Evolutionary conservation across 192 early-diverging fungal genomes (phyloP), one percentile per base, ranked within the genome.

Genomic region (Umbelopsis sp.): DNA sequence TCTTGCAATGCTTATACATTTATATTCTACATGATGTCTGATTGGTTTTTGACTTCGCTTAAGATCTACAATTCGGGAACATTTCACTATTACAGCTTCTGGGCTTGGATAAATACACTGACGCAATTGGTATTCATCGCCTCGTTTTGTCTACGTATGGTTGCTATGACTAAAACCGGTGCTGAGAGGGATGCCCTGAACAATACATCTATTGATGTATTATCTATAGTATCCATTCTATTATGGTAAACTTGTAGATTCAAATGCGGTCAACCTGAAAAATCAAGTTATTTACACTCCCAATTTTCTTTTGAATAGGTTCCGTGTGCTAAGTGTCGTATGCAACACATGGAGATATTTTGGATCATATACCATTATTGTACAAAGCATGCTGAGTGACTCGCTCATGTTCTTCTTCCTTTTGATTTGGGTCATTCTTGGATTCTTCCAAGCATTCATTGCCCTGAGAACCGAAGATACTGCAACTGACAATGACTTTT

Each of bases 331-430:
- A 4, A 53, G 49, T 26, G 47, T 70, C 3, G 49, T 70, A 24
- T 62, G 56, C 31, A 53, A 70, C 25, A 50, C 68, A 17, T 70
- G 68, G 68, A 44, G 45, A 21, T 70, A 70, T 20, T 70, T 70
- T 32, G 68, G 68, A 1, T 70, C 68, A n/a, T 70, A 70, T 24
- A 38, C 68, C 1, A 70, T 70, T 4, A 70, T 70, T 50, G 49
- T 70, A 14, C 68, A 70, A 44, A 53, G 49, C 49, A 70, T 70
- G 68, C 36, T 70, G n/a, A 70, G 52, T 10, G 68, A 70, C 0
- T 36, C 49, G 14, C 31, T 70, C 68, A 70, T 70, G 34, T 70
- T 70, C 29, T 70, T 70, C 38, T 70, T 70, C 44, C 45, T 70
- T 7, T n/a, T 70, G 3, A 31, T 70, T 11, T 70, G 68, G 68